Base-by-base conservation (phyloP, 2,329 filamentous ascomycete genomes). In the Talaromyces atroroseus region DNA sequence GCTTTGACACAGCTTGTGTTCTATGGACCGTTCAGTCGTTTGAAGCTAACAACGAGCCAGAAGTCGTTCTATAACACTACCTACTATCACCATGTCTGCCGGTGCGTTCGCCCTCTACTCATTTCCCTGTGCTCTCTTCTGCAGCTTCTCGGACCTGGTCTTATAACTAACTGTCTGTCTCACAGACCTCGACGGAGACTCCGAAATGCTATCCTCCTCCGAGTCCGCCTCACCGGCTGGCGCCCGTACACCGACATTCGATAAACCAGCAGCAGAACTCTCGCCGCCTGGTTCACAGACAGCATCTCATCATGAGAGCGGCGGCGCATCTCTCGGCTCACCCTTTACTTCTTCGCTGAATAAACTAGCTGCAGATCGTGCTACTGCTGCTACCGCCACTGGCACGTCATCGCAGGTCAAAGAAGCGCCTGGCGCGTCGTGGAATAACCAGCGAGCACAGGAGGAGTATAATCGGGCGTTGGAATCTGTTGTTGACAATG, bases 401-500 rank as follows among this genome's bases (percentile, higher is more conserved):
- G 16, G 34, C 49, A 20, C 36, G n/a, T 36, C 18, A n/a, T 42
- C 47, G 20, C 60, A 60, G 61, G 63, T 63, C 57, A 72, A 73
- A 52, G 71, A 77, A 36, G 69, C 73, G 58, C 79, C 79, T 7
- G 78, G 80, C 2, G 77, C 76, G 47, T 71, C 71, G 8, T 85
- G 81, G 80, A 75, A 74, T 61, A 82, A 75, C 59, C 81, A 80
- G 67, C 83, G 82, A 63, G 78, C 80, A 5, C 67, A 77, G 59
- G 82, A 84, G 58, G 82, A 85, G 54, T 79, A 75, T 61, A 70
- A 76, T 45, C 72, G 79, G 24, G 78, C 77, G 18, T 74, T 75
- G 73, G 76, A 78, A 26, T 64, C 63, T 59, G 62, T 85, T 48
- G 64, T 81, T 49, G 80, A 85, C 65, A 75, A 74, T 62, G 76